Base-by-base conservation (phyloP, 1,284 basidiomycete genomes). In the Melampsora occidentalis region DNA sequence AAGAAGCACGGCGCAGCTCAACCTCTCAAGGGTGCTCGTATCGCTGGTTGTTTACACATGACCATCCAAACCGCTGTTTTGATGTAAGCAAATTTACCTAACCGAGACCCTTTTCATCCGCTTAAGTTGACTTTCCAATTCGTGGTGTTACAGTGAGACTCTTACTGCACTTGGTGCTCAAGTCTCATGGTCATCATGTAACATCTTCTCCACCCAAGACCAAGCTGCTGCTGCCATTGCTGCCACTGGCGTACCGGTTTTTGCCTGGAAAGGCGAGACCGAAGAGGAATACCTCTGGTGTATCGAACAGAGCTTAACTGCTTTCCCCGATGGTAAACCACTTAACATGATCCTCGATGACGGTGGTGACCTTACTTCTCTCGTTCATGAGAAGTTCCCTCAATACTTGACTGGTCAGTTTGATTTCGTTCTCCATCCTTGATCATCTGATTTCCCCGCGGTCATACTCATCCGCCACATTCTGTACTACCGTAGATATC, bases 311-410 rank as follows among this genome's bases (percentile, higher is more conserved):
- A 93, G 93, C 76, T 85, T 99, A 80, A 85, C 89, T 81, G 93
- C 90, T 63, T 85, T 86, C 83, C 84, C 85, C 78, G 83, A 83
- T 80, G 91, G 91, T 81, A 86, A 97, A 85, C 84, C 91, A 77
- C 86, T 97, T 83, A 99, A 99, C 90, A 92, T 99, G 94, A 99
- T 99, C 85, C 90, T 99, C 84, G 96, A 99, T 83, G 96, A 99
- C 83, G 96, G 97, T 82, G 97, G 97, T 84, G 97, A 99, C 84
- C 88, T 99, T 78, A 99, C 96, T 81, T 90, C 85, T 81, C 87
- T 97, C 79, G 94, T 99, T 78, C 96, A 99, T 86, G 90, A 98
- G 80, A 98, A 98, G 85, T 95, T 89, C 87, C 90, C 95, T 77
- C 91, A 97, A 83, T 91, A 89, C 85, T 87, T 97, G 78, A 81